Percentiles rank a stretch among this genome's conserved stretches.
These are phyloP conservation scores for Scenedesmus sp. DNA, from an alignment of 163 green algal genomes.

Conservation along the genomic window DNA sequence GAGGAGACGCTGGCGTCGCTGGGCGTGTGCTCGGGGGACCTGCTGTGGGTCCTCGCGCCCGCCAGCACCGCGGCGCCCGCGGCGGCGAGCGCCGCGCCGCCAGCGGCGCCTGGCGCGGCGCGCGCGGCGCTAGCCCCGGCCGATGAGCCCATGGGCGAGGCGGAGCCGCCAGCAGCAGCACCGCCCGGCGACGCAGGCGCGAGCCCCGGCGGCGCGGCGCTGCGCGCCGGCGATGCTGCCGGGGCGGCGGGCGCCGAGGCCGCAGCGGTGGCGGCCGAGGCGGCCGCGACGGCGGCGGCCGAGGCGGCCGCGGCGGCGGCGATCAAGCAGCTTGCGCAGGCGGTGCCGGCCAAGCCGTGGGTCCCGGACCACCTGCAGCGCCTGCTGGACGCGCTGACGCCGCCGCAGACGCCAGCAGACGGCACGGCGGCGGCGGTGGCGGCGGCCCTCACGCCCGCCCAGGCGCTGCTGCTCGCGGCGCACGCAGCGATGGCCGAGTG, in stretches of 20 bases:
- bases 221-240: neutral
- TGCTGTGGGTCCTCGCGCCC: slow-evolving; percentile 23
- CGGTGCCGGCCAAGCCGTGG: neutral
- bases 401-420: slow-evolving; percentile 28
- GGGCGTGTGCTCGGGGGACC: slow-evolving; percentile 14
- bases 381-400: neutral
- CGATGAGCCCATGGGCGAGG: neutral
- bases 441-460: neutral
- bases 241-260: neutral
- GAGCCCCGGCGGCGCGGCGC: too few species aligned
- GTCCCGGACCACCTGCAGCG: slow-evolving; percentile 29
- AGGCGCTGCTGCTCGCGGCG: slow-evolving; percentile 54
- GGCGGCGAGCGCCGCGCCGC: neutral
- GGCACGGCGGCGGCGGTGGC: neutral
- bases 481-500: slow-evolving; percentile 63
- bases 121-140: neutral
- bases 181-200: too few species aligned
- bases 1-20: neutral
- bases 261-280: neutral
- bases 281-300: slow-evolving; percentile 3
- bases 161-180: neutral
- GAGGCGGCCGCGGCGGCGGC: neutral
- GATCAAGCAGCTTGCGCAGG: neutral
- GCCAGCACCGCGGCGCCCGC: neutral
- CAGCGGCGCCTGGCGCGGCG: slow-evolving; percentile 1